Evolutionary conservation across 148 eudicot genomes (phyloP).

Genomic region (Linanthus parryae): DNA sequence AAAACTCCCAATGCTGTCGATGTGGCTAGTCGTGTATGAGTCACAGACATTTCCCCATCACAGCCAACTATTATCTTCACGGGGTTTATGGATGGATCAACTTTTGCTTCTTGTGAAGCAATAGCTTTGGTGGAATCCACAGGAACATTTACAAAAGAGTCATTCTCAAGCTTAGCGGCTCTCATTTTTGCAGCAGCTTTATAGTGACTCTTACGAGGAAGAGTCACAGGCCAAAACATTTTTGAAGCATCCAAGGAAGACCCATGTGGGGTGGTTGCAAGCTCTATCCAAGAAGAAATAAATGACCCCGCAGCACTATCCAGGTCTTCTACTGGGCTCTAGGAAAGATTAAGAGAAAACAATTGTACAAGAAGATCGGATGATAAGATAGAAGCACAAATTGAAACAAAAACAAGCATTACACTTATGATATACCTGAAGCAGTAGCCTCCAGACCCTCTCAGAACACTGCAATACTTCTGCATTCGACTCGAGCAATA

Average conservation of each 20-base stretch:
- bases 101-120: constrained; percentile 38
- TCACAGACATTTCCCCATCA: constrained; percentile 82
- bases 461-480: constrained; percentile 84
- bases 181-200: constrained; percentile 88
- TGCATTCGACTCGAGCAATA: constrained; percentile 85
- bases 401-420: constrained; percentile 2
- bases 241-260: constrained; percentile 71
- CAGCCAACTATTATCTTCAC: constrained; percentile 84
- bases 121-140: constrained; percentile 35
- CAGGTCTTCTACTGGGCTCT: constrained; percentile 68
- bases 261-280: constrained; percentile 88
- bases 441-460: constrained; percentile 90
- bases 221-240: constrained; percentile 93
- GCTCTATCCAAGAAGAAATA: constrained; percentile 84
- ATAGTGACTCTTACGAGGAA: constrained; percentile 79
- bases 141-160: constrained; percentile 21
- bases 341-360: constrained; percentile 8
- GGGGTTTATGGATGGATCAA: constrained; percentile 42
- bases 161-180: constrained; percentile 63
- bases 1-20: constrained; percentile 83
- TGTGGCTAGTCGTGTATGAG: constrained; percentile 79
- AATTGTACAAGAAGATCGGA: neutral
- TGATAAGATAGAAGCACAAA: neutral
- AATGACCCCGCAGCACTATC: constrained; percentile 58
- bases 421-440: constrained; percentile 30